Evolutionary conservation across 768 basidiomycete genomes (phyloP).

Genomic region (Terana coerulea): DNA sequence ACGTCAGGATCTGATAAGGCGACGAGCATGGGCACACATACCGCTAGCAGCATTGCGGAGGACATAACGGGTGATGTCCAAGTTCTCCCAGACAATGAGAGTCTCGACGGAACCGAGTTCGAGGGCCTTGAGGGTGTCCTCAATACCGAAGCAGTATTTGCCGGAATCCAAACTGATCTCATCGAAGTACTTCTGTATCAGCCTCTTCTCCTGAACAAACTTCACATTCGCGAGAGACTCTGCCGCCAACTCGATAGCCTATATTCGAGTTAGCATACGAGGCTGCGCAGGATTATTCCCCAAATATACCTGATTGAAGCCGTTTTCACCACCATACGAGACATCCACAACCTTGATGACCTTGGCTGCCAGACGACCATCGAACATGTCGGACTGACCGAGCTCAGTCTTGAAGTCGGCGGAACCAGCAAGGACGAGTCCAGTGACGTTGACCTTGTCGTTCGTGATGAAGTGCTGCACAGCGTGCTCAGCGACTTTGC

Average conservation of each 20-base stretch:
- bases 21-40: slow-evolving; percentile 26
- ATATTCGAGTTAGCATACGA: slow-evolving; percentile 8
- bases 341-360: slow-evolving; percentile 98
- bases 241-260: slow-evolving; percentile 96
- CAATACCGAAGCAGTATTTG: slow-evolving; percentile 96
- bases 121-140: slow-evolving; percentile 93
- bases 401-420: slow-evolving; percentile 99
- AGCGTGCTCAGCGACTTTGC: slow-evolving; percentile 95
- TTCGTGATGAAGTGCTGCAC: slow-evolving; percentile 98
- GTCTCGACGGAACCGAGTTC: slow-evolving; percentile 98
- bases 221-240: slow-evolving; percentile 98
- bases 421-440: slow-evolving; percentile 92
- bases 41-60: slow-evolving; percentile 92
- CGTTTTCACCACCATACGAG: slow-evolving; percentile 97
- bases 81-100: slow-evolving; percentile 96
- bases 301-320: slow-evolving; percentile 91
- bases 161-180: slow-evolving; percentile 98
- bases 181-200: slow-evolving; percentile 98
- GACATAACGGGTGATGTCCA: slow-evolving; percentile 84
- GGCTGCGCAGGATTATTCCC: neutral
- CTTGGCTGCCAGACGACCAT: slow-evolving; percentile 81
- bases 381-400: slow-evolving; percentile 95
- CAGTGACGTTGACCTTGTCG: slow-evolving; percentile 98
- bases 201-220: slow-evolving; percentile 97
- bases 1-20: neutral